These are phyloP conservation scores for Penicillium polonicum DNA, from an alignment of 2,329 filamentous ascomycete genomes.

Conservation along the genomic window DNA sequence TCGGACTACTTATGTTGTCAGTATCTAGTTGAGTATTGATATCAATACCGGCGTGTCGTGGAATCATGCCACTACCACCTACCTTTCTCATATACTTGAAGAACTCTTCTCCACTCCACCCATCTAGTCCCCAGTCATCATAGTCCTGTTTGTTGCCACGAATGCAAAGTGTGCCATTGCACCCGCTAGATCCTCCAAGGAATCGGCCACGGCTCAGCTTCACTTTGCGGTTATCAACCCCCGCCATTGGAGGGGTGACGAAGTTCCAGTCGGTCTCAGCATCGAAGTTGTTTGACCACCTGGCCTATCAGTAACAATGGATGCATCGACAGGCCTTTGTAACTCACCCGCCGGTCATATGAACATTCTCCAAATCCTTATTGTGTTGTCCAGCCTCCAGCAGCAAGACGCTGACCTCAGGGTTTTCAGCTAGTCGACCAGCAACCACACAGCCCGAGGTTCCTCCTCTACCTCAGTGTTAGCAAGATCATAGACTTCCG, in stretches of 20 bases:
- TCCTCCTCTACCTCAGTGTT: constrained; percentile 39
- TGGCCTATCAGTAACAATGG: constrained; percentile 11
- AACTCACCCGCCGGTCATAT: constrained; percentile 45
- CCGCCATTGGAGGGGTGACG: constrained; percentile 40
- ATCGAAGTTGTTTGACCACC: constrained; percentile 46
- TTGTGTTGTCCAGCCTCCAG: constrained; percentile 52
- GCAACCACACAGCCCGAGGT: constrained; percentile 52
- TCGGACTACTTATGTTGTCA: constrained; percentile 44
- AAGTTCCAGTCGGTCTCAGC: constrained; percentile 49
- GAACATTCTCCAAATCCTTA: constrained; percentile 46
- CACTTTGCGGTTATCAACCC: constrained; percentile 42
- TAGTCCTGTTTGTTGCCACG: constrained; percentile 47
- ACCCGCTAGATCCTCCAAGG: constrained; percentile 45
- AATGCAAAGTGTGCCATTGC: constrained; percentile 47
- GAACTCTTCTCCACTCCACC: constrained; percentile 59
- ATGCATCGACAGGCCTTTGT: not conserved
- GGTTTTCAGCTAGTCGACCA: constrained; percentile 48
- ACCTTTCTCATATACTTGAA: constrained; percentile 59
- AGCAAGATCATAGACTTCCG: not conserved
- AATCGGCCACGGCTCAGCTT: constrained; percentile 47
- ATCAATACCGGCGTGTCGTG: not conserved
- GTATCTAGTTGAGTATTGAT: not conserved
- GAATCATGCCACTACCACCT: not conserved
- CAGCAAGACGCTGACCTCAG: constrained; percentile 43
- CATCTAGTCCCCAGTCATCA: constrained; percentile 56